Evolutionary conservation across 805 yeast species (phyloP).

Genomic region (Schwanniomyces vanrijiae): DNA sequence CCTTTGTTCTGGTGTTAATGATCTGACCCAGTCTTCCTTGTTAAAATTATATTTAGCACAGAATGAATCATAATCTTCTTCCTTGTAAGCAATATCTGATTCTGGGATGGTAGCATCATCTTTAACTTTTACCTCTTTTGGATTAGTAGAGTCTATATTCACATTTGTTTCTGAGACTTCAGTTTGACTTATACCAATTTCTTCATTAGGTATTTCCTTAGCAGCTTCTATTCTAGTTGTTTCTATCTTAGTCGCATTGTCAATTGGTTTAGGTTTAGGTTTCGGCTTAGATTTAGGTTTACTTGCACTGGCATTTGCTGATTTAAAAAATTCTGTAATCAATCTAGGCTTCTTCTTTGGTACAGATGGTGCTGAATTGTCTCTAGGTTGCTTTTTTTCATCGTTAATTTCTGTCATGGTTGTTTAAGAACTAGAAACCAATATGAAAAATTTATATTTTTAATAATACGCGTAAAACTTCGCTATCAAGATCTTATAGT

Average conservation of each 20-base stretch:
- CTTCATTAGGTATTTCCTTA: neutral
- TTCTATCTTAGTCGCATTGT: neutral
- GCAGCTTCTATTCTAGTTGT: neutral
- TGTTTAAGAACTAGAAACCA: no score
- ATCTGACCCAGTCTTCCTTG: conserved; percentile 50
- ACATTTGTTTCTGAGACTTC: no score
- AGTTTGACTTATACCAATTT: no score
- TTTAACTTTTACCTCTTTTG: no score
- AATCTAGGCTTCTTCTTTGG: conserved; percentile 7
- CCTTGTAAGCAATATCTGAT: neutral
- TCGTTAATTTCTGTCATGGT: neutral
- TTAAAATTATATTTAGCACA: conserved; percentile 35
- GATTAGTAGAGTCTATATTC: no score
- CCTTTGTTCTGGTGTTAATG: conserved; percentile 48
- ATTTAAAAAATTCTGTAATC: conserved; percentile 20
- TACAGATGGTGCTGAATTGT: neutral
- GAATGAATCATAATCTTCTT: conserved; percentile 11
- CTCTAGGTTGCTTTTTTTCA: neutral
- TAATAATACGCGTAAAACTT: no score
- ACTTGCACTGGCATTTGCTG: neutral
- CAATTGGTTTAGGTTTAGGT: neutral
- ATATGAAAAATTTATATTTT: no score
- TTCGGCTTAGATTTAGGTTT: neutral
- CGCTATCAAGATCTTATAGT: no score
- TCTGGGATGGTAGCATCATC: neutral